Conservation (phyloP, 805 yeast species). For the Yarrowia sp. region DNA sequence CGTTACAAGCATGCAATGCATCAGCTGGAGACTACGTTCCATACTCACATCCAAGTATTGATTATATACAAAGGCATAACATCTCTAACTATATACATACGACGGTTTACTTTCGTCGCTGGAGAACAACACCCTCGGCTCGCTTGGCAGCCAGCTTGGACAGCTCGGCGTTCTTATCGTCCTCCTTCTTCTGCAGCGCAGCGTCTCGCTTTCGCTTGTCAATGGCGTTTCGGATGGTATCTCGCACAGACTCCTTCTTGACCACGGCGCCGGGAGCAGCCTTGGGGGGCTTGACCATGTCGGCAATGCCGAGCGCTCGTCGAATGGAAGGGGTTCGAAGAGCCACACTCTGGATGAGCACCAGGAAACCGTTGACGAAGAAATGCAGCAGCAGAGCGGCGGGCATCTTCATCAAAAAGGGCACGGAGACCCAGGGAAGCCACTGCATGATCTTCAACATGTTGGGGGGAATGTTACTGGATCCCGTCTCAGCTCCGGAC, state of each 20-base stretch:
- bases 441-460: constrained; percentile 67
- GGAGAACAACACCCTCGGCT: constrained; percentile 25
- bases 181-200: constrained; percentile 22
- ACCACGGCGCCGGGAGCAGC: constrained; percentile 43
- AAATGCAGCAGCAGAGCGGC: constrained; percentile 84
- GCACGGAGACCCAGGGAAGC: constrained; percentile 77
- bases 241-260: constrained; percentile 37
- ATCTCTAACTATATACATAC: constrained; percentile 12
- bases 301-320: constrained; percentile 41
- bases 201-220: constrained; percentile 36
- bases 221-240: constrained; percentile 33
- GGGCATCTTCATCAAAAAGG: constrained; percentile 84
- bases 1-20: too few species aligned
- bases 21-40: too few species aligned
- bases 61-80: too few species aligned
- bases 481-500: constrained; percentile 91
- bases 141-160: constrained; percentile 24
- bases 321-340: constrained; percentile 63
- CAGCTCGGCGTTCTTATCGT: constrained; percentile 39
- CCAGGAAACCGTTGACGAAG: constrained; percentile 72
- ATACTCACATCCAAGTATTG: too few species aligned
- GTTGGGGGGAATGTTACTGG: constrained; percentile 59
- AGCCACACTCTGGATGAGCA: constrained; percentile 67
- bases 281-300: constrained; percentile 61
- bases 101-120: constrained; percentile 19